Base-by-base conservation (phyloP, 2,329 filamentous ascomycete species). In the Exophiala mesophila region DNA sequence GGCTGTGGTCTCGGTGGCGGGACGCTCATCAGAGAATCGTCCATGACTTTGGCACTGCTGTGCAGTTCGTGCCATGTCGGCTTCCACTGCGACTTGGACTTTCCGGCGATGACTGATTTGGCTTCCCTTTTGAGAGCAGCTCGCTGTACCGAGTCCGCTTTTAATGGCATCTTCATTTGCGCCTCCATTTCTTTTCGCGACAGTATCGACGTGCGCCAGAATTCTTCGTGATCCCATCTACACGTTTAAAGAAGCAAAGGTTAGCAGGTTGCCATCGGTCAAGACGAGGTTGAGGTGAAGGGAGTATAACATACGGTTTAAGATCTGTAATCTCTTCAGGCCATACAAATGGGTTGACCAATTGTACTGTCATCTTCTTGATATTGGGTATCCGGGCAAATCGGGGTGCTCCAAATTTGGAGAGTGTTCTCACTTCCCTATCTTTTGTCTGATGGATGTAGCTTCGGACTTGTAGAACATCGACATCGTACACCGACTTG, bases 301-400 rank as follows among this genome's bases (percentile, higher is more conserved):
- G 55, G 13, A 28, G 18, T 31, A 15, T n/a, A 36, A 70, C 73
- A 44, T 69, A 88, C 62, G 71, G 66, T 44, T 72, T 62, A 49
- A 77, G 70, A 60, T 83, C 74, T 52, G 72, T 65, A 3, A 87
- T 85, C 53, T 71, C 64, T 52, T 80, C 75, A 1, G 92, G 92
- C 84, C 87, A 97, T 43, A 85, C 80, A 69, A 98, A 98, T 3
- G 89, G 87, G 70, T 82, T 71, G 49, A 76, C 78, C 70, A 98
- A 77, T 72, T 96, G 86, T 32, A 94, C 87, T 30, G 85, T 94
- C 92, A 98, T 98, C 65, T 82, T 85, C 77, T 98, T 98, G 59
- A 82, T 76, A 36, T 80, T 71, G 52, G 77, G 73, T 18, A 85
- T 84, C 17, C 90, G 78, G 64, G 80, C 82, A 72, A 79, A 80